These are phyloP conservation scores for Conoideocrella luteorostrata DNA, from an alignment of 2,329 filamentous ascomycete genomes.

Conservation along the genomic window DNA sequence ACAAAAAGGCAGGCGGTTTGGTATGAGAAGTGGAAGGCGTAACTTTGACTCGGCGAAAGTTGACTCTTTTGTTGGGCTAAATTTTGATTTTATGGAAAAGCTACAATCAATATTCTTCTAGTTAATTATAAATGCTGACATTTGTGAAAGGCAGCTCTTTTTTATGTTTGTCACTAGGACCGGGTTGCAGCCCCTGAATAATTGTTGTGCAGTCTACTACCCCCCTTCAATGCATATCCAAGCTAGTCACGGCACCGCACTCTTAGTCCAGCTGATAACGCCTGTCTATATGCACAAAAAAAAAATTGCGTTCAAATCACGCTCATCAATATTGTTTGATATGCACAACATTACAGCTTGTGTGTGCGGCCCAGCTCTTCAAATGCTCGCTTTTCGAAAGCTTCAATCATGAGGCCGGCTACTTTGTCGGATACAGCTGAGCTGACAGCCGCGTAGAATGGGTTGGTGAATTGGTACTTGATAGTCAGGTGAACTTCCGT, in stretches of 20 bases:
- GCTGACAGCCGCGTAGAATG: slow-evolving; percentile 79
- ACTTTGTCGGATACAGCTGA: slow-evolving; percentile 76
- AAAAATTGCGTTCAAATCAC: too few relatives aligned
- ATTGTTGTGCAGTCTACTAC: too few relatives aligned
- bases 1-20: not conserved
- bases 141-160: too few relatives aligned
- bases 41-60: not conserved
- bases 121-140: too few relatives aligned
- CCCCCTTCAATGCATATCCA: too few relatives aligned
- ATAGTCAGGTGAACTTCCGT: slow-evolving; percentile 74
- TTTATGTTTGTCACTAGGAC: too few relatives aligned
- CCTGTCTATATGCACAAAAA: too few relatives aligned
- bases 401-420: slow-evolving; percentile 82
- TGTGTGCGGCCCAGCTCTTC: slow-evolving; percentile 25
- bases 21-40: not conserved
- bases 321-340: too few relatives aligned
- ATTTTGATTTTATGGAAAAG: not conserved
- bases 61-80: not conserved
- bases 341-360: not conserved
- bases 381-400: slow-evolving; percentile 78
- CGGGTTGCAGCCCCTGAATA: too few relatives aligned
- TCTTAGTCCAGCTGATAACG: too few relatives aligned
- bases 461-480: slow-evolving; percentile 79
- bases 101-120: too few relatives aligned
- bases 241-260: too few relatives aligned